phyloP scores from a whole-genome alignment of 2,329 filamentous ascomycete genomes.

The Cordyceps javanica region DNA sequence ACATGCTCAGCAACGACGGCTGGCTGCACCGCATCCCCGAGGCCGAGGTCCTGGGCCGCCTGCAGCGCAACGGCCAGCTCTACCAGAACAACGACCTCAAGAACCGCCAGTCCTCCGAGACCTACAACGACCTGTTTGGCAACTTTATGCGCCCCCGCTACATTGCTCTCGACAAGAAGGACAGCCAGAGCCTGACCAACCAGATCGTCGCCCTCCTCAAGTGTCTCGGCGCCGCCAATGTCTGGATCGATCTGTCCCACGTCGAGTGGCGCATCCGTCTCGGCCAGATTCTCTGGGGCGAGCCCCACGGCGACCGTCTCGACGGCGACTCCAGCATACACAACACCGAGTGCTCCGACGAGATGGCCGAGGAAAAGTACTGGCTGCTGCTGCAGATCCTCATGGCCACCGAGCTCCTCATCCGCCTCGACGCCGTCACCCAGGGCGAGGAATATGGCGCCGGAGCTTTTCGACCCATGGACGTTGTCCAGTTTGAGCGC shows the following conservation, averaged over 20 bases:
- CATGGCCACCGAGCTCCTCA: constrained; percentile 58
- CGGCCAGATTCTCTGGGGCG: constrained; percentile 65
- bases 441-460: constrained; percentile 51
- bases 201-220: constrained; percentile 65
- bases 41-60: constrained; percentile 50
- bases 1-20: constrained; percentile 46
- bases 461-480: constrained; percentile 45
- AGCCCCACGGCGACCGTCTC: constrained; percentile 43
- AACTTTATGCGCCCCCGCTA: constrained; percentile 53
- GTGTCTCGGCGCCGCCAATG: constrained; percentile 56
- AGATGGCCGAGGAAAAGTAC: constrained; percentile 56
- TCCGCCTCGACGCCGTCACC: constrained; percentile 58
- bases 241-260: constrained; percentile 69
- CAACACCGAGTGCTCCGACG: constrained; percentile 41
- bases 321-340: constrained; percentile 47
- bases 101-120: constrained; percentile 46
- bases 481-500: constrained; percentile 56
- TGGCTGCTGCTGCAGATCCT: constrained; percentile 63
- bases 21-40: constrained; percentile 52
- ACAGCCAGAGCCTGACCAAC: constrained; percentile 58
- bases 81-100: constrained; percentile 48
- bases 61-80: constrained; percentile 49
- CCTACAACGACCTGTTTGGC: constrained; percentile 58
- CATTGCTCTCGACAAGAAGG: constrained; percentile 48
- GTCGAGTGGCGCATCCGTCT: constrained; percentile 70